A percentile compares a stretch with the other conserved stretches of the same genome.
phyloP scores from a whole-genome alignment of 441 rosid species.

The Brassica balearica region DNA sequence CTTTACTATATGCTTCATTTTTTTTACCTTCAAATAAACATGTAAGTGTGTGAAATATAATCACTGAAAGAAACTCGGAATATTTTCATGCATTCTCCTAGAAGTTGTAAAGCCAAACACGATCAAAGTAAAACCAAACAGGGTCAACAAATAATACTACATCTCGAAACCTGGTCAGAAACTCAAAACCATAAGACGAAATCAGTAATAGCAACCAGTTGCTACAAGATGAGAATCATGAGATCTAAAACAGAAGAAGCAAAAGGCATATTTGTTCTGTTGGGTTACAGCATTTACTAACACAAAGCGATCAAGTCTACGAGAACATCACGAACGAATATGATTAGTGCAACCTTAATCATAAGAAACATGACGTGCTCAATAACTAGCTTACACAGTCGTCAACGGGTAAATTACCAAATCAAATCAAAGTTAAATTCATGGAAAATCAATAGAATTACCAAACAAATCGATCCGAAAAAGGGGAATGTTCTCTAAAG shows the following conservation, averaged over 20 bases:
- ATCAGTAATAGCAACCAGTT: no score
- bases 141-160: no score
- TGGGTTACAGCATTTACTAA: background rate
- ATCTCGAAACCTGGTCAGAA: no score
- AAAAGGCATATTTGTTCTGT: background rate
- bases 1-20: conserved; percentile 90
- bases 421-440: background rate
- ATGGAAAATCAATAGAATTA: background rate
- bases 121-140: no score
- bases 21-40: conserved; percentile 1
- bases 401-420: background rate
- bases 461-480: background rate
- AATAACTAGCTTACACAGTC: no score
- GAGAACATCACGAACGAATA: background rate
- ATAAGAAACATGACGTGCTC: no score
- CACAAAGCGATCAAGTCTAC: background rate
- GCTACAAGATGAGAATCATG: background rate
- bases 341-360: no score
- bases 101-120: no score
- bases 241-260: background rate
- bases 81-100: no score
- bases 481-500: background rate
- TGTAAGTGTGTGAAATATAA: no score
- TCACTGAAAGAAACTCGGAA: no score
- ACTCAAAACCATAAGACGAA: no score